Evolutionary conservation across 2,329 filamentous ascomycete genomes (phyloP).

Genomic region (Zarea fungicola): DNA sequence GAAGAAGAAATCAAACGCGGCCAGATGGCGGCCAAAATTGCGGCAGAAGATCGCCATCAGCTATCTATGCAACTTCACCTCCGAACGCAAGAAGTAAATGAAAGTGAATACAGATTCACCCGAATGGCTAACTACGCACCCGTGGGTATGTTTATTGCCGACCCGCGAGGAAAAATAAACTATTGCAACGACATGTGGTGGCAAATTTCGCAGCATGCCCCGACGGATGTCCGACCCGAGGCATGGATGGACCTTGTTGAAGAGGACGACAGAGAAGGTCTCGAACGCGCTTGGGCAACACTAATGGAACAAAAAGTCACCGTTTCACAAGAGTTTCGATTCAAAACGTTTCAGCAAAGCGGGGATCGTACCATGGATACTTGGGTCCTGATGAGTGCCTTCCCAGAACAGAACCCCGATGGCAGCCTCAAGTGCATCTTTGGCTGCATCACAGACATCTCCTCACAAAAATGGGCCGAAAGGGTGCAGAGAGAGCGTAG

Average conservation of each 20-base stretch:
- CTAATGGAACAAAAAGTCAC: constrained; percentile 57
- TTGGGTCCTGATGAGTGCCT: constrained; percentile 73
- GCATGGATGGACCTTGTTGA: constrained; percentile 70
- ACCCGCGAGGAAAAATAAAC: constrained; percentile 62
- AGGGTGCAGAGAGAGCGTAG: constrained; percentile 71
- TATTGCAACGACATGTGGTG: constrained; percentile 80
- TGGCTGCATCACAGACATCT: constrained; percentile 80
- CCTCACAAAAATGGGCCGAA: constrained; percentile 79
- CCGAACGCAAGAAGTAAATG: constrained; percentile 55
- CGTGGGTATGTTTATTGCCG: constrained; percentile 81
- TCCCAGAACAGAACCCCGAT: constrained; percentile 61
- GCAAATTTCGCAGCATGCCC: constrained; percentile 63
- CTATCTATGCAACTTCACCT: constrained; percentile 69
- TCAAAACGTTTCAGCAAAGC: constrained; percentile 61
- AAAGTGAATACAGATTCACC: constrained; percentile 73
- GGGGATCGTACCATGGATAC: constrained; percentile 60
- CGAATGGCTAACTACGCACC: constrained; percentile 81
- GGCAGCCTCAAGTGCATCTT: constrained; percentile 70
- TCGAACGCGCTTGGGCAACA: constrained; percentile 57
- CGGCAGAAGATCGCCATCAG: constrained; percentile 70
- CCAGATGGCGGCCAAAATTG: constrained; percentile 66
- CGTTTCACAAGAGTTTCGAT: constrained; percentile 68
- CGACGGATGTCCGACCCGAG: constrained; percentile 51
- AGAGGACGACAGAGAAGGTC: constrained; percentile 55
- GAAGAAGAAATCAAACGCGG: constrained; percentile 77